phyloP scores from a whole-genome alignment of 192 early-diverging fungal genomes.

The Coemansia guatemalensis region DNA sequence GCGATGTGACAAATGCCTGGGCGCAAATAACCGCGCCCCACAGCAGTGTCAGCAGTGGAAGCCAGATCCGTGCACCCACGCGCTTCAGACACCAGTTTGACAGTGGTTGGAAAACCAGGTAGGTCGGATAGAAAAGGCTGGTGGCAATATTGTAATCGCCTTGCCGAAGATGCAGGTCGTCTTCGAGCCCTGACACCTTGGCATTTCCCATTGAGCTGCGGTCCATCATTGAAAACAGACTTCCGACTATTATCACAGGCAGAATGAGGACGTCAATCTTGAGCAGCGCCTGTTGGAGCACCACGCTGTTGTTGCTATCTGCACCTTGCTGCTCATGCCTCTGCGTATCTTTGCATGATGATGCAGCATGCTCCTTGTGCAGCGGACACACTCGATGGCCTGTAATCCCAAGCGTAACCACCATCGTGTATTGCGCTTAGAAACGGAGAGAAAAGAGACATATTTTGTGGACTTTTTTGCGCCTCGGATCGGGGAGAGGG shows the following conservation, averaged over 20 bases:
- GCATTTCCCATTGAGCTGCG: constrained; percentile 3
- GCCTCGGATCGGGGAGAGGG: no score
- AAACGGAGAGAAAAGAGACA: no score
- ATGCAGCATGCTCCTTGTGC: not conserved
- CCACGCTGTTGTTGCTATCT: not conserved
- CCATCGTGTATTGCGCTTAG: no score
- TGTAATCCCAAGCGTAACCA: no score
- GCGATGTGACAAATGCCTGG: not conserved
- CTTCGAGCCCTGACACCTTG: not conserved
- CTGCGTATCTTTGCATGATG: not conserved
- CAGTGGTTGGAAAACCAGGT: not conserved
- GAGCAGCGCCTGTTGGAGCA: not conserved
- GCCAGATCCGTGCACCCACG: no score
- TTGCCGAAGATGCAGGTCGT: not conserved
- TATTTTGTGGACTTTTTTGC: no score
- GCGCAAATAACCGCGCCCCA: no score
- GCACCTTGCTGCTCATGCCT: not conserved
- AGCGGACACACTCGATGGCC: no score
- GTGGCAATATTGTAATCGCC: not conserved
- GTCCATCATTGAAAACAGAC: not conserved
- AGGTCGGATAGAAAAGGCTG: not conserved
- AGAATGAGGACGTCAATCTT: not conserved
- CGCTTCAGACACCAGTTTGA: not conserved
- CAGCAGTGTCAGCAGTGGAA: no score
- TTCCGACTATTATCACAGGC: not conserved